Base-by-base conservation (phyloP, 179 eudicot genomes). In the Gypsophila paniculata region DNA sequence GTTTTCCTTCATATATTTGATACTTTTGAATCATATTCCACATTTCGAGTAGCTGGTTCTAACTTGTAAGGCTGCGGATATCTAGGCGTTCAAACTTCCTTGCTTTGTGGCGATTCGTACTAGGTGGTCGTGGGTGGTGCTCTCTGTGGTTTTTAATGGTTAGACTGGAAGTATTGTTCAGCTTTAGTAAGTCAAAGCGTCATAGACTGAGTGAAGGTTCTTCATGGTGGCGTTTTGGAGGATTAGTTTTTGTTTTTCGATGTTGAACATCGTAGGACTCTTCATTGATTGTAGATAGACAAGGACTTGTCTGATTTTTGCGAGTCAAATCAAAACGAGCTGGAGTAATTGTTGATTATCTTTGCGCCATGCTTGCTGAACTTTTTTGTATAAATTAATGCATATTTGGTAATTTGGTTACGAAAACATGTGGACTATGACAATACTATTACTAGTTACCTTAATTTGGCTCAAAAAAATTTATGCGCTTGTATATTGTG, bases 371-470 rank as follows among this genome's bases (percentile, higher is more conserved):
- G 67, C 9, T 15, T 52, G 57, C 34, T 62, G 46, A 8, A 17
- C 8, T 62, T 36, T 62, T 34, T 36, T 29, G 9, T 13, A 15
- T 6, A 26, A 13, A 26, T 11, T 17, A 15, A 29, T 26, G 39
- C 39, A 61, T 18, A 60, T 60, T 60, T 62, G 66, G 46, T 5
- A 36, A 60, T 60, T 60, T 62, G 66, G 46, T 5, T 39, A 2
- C 8, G 6, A 6, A 39, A 39, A 39, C 44, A 5, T 8, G 5
- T 0, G 0, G 6, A 2, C 10, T n/a, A n/a, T n/a, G 8, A 4
- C 4, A 18, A 52, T 52, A 18, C n/a, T 3, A 17, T 4, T 52
- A n/a, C n/a, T 17, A 52, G 19, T 17, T 52, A 52, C 21, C 8
- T 19, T 52, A 59, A 22, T 5, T 12, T 59, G 18, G 26, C 11